Conservation (phyloP, 441 rosid species). For the Iberis amara region DNA sequence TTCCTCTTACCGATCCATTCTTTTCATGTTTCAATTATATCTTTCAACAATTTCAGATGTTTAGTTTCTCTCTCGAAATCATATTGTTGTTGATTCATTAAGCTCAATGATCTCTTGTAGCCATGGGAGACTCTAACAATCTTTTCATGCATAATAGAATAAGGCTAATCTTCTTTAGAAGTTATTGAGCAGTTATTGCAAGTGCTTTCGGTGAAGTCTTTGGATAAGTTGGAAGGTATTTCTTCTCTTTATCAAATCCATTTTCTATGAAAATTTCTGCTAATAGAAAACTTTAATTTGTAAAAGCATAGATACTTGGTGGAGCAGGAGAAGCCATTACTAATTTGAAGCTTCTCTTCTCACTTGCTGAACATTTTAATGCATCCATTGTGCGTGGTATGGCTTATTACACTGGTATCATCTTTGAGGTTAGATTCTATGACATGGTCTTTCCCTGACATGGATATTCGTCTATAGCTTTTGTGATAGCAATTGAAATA, state of each 20-base stretch:
- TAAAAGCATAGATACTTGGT: slow-evolving; percentile 57
- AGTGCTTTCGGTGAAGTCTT: slow-evolving; percentile 72
- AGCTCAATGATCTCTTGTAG: no score
- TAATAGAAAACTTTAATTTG: slow-evolving; percentile 6
- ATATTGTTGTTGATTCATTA: no score
- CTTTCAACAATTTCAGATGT: no score
- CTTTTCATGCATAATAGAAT: no score
- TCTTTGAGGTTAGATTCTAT: slow-evolving; percentile 70
- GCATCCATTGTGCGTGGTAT: slow-evolving; percentile 94
- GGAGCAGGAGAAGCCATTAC: slow-evolving; percentile 74
- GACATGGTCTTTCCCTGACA: background rate
- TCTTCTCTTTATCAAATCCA: background rate
- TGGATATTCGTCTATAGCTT: slow-evolving; percentile 3
- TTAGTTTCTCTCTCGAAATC: no score
- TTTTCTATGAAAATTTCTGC: background rate
- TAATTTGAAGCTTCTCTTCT: slow-evolving; percentile 69
- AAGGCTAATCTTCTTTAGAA: no score
- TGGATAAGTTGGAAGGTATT: slow-evolving; percentile 71
- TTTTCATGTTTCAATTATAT: no score
- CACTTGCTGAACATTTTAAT: slow-evolving; percentile 88
- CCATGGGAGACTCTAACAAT: no score
- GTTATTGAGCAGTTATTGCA: slow-evolving; percentile 60
- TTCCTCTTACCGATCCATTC: no score
- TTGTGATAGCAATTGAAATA: background rate
- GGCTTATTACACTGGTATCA: slow-evolving; percentile 91